phyloP scores from a whole-genome alignment of 1,139 yeast genomes.

The Suhomyces anneliseae region DNA sequence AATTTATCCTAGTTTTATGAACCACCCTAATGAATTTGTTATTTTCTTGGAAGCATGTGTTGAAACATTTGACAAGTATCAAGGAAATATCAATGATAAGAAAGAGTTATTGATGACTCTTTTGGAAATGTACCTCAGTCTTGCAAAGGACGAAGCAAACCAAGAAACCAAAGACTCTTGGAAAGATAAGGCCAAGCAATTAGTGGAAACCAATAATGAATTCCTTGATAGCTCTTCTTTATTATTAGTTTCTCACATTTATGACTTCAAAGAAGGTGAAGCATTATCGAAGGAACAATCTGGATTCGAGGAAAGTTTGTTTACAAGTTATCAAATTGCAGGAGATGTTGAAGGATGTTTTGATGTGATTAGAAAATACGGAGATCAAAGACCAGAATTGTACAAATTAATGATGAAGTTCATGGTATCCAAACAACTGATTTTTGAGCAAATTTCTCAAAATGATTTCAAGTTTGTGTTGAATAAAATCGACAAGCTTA shows the following conservation, averaged over 20 bases:
- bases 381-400: conserved; percentile 61
- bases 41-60: conserved; percentile 92
- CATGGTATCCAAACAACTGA: conserved; percentile 57
- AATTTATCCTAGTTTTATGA: conserved; percentile 81
- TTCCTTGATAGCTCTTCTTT: conserved; percentile 60
- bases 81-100: conserved; percentile 68
- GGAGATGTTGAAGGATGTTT: conserved; percentile 60
- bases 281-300: conserved; percentile 33
- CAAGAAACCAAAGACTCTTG: conserved; percentile 44
- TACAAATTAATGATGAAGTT: conserved; percentile 66
- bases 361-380: conserved; percentile 57
- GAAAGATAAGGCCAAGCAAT: conserved; percentile 60
- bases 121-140: conserved; percentile 74
- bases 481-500: conserved; percentile 50
- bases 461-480: conserved; percentile 53
- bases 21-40: conserved; percentile 85
- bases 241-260: conserved; percentile 65
- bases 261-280: conserved; percentile 54
- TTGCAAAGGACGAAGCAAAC: conserved; percentile 42
- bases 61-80: conserved; percentile 73
- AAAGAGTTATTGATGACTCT: conserved; percentile 74
- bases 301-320: conserved; percentile 63
- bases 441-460: conserved; percentile 55
- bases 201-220: conserved; percentile 46
- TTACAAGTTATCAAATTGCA: conserved; percentile 61